phyloP scores from a whole-genome alignment of 192 early-diverging fungal species.

The Podila clonocystis region DNA sequence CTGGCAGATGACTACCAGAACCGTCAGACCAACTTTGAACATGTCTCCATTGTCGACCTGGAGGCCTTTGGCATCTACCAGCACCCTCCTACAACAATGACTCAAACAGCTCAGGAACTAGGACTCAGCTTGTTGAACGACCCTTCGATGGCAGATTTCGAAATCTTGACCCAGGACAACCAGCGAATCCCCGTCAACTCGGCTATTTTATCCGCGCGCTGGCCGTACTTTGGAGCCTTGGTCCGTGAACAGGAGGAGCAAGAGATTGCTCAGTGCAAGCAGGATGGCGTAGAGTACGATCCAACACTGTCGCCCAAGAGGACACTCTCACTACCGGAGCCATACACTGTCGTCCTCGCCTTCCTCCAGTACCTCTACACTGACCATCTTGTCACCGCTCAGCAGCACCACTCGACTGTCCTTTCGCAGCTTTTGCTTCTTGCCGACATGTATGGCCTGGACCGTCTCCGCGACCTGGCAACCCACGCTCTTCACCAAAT shows the following conservation, averaged over 20 bases:
- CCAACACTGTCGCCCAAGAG: constrained; percentile 53
- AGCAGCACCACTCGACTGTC: constrained; percentile 71
- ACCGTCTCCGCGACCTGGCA: constrained; percentile 65
- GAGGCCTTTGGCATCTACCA: constrained; percentile 78
- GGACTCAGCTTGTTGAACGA: constrained; percentile 67
- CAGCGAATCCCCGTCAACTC: constrained; percentile 67
- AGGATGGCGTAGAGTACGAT: constrained; percentile 31
- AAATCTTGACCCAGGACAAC: constrained; percentile 64
- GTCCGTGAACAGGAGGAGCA: constrained; percentile 51
- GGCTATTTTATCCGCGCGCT: constrained; percentile 58
- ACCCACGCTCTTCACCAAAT: constrained; percentile 68
- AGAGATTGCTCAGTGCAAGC: constrained; percentile 11
- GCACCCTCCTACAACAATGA: constrained; percentile 63
- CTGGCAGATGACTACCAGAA: constrained; percentile 82
- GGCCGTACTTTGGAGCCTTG: constrained; percentile 65
- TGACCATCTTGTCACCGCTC: constrained; percentile 67
- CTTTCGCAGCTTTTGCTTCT: constrained; percentile 69
- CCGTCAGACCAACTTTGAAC: constrained; percentile 82
- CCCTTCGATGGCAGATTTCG: constrained; percentile 65
- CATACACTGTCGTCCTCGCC: constrained; percentile 61
- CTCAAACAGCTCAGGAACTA: constrained; percentile 67
- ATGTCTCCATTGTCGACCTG: constrained; percentile 75
- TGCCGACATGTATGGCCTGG: constrained; percentile 67
- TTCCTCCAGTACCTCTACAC: constrained; percentile 78
- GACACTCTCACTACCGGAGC: constrained; percentile 55